These are phyloP conservation scores for Zopfia rhizophila DNA, from an alignment of 2,329 filamentous ascomycete species.

Conservation along the genomic window DNA sequence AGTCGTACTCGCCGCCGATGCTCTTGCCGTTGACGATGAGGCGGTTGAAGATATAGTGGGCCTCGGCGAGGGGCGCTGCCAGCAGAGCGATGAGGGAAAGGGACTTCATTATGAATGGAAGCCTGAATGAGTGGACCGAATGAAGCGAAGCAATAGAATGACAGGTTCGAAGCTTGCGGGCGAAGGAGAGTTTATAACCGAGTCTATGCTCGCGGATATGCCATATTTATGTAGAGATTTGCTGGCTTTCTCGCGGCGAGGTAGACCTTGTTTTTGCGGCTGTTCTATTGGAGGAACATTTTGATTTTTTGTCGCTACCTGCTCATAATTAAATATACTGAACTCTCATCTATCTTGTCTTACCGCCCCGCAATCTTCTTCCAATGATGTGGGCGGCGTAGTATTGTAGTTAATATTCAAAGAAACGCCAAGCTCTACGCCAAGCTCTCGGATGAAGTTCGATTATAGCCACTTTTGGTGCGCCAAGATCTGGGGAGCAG, in stretches of 20 bases:
- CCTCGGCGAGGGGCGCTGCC: constrained; percentile 36
- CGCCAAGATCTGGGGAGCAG: neutral
- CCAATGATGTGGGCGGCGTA: neutral
- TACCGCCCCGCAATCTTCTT: neutral
- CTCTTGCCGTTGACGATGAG: constrained; percentile 45
- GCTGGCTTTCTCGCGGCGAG: neutral
- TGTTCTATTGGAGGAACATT: neutral
- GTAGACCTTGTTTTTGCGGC: neutral
- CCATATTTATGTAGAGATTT: constrained; percentile 1
- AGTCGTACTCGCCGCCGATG: constrained; percentile 47
- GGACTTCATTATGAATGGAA: constrained; percentile 39
- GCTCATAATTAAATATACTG: constrained; percentile 1
- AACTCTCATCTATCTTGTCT: neutral
- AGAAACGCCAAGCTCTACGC: too few relatives aligned
- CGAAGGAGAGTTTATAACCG: neutral
- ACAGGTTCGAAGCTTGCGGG: neutral
- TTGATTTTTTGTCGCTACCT: neutral
- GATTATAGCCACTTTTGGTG: too few relatives aligned
- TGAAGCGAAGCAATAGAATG: neutral
- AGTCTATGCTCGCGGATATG: too few relatives aligned
- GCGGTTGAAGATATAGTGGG: constrained; percentile 51
- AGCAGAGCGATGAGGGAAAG: constrained; percentile 37
- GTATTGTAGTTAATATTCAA: too few relatives aligned
- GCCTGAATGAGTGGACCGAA: neutral
- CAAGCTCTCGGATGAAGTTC: too few relatives aligned